Percentiles rank a stretch among this genome's conserved stretches.
These are phyloP conservation scores for Psidium guajava DNA, from an alignment of 345 rosid genomes.

Conservation along the genomic window DNA sequence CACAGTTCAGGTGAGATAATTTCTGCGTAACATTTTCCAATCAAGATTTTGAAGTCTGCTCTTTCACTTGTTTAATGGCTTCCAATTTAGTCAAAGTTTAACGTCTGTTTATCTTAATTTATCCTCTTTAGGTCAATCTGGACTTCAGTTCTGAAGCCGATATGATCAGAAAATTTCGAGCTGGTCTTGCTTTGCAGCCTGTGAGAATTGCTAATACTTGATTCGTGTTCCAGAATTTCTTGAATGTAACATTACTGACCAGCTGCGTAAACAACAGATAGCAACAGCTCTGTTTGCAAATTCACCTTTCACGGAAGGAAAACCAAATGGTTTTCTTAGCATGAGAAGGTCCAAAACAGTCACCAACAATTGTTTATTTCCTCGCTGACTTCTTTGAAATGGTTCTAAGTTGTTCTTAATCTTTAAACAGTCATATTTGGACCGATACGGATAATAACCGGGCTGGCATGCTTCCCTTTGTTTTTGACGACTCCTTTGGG, in stretches of 20 bases:
- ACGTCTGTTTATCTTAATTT: neutral
- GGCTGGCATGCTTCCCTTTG: slow-evolving; percentile 94
- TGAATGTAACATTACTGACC: slow-evolving; percentile 6
- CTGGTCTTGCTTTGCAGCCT: slow-evolving; percentile 95
- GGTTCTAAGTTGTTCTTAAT: neutral
- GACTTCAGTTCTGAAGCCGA: slow-evolving; percentile 94
- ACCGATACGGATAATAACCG: slow-evolving; percentile 91
- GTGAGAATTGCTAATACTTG: slow-evolving; percentile 35
- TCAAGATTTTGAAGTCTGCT: neutral
- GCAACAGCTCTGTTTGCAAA: slow-evolving; percentile 97
- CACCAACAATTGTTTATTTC: neutral
- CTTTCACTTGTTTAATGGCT: neutral
- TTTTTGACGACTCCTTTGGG: slow-evolving; percentile 90
- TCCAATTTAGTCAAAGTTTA: neutral
- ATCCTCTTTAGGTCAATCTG: slow-evolving; percentile 66
- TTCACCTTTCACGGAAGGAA: slow-evolving; percentile 97
- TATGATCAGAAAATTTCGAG: slow-evolving; percentile 95
- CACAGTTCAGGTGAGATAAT: slow-evolving; percentile 82
- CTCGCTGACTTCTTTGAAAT: neutral
- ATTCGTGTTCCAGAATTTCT: slow-evolving; percentile 1
- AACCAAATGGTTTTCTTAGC: slow-evolving; percentile 97
- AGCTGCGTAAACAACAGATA: slow-evolving; percentile 45
- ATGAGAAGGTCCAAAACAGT: slow-evolving; percentile 61
- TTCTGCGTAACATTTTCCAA: neutral
- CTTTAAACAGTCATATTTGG: slow-evolving; percentile 73